phyloP scores from a whole-genome alignment of 202 grass and related monocot species.

The Miscanthus sacchariflorus region DNA sequence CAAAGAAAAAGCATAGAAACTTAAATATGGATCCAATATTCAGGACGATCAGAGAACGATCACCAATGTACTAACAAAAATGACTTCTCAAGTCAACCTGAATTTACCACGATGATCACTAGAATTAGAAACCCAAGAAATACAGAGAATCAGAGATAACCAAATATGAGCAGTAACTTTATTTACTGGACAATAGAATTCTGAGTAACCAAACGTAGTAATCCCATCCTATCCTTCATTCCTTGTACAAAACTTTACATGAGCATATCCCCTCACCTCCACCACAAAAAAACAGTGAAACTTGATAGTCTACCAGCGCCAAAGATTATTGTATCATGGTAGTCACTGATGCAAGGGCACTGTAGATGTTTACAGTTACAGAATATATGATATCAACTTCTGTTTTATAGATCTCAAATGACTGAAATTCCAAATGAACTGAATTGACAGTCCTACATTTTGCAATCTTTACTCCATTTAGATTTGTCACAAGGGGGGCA shows the following conservation, averaged over 20 bases:
- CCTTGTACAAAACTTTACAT: not conserved
- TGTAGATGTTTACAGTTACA: not conserved
- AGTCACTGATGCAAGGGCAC: not conserved
- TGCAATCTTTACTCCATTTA: not conserved
- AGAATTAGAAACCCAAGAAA: not conserved
- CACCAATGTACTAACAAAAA: not conserved
- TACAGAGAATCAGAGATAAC: not conserved
- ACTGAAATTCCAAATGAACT: not conserved
- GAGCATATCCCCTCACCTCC: not conserved
- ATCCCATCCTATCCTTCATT: not conserved
- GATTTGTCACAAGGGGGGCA: not conserved
- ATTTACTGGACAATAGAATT: not conserved
- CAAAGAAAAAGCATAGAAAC: not conserved
- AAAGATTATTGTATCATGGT: not conserved
- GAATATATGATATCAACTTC: not conserved
- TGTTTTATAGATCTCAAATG: too few relatives aligned
- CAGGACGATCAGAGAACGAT: conserved; percentile 5
- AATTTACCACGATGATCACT: not conserved
- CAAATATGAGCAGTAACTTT: not conserved
- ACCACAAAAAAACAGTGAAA: not conserved
- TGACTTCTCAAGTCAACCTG: conserved; percentile 16
- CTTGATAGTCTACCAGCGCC: too few relatives aligned
- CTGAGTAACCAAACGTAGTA: not conserved
- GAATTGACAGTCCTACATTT: not conserved
- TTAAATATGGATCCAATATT: not conserved